These are phyloP conservation scores for Aureobasidium leucospermi DNA, from an alignment of 2,329 filamentous ascomycete species.

Conservation along the genomic window DNA sequence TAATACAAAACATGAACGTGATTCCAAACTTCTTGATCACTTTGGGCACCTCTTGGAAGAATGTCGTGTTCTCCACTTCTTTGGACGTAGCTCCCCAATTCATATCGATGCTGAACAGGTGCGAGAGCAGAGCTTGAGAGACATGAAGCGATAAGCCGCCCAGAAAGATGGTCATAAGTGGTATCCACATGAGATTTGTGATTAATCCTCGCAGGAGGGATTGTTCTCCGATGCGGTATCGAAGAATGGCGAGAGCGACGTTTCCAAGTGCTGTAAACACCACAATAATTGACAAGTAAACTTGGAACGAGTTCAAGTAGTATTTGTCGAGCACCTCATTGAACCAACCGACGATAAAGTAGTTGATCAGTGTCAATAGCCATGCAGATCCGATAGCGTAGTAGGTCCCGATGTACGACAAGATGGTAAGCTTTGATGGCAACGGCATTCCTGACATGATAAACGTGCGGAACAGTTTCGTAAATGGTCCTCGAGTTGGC, in stretches of 20 bases:
- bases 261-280: slow-evolving; percentile 72
- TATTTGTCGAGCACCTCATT: slow-evolving; percentile 73
- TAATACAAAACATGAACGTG: slow-evolving; percentile 48
- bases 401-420: slow-evolving; percentile 74
- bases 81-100: slow-evolving; percentile 52
- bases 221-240: slow-evolving; percentile 62
- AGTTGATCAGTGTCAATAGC: slow-evolving; percentile 66
- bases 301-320: slow-evolving; percentile 70
- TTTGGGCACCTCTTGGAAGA: slow-evolving; percentile 49
- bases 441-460: slow-evolving; percentile 65
- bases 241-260: slow-evolving; percentile 62
- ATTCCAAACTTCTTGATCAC: slow-evolving; percentile 51
- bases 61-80: slow-evolving; percentile 50
- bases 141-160: slow-evolving; percentile 35
- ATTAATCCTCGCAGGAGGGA: slow-evolving; percentile 47
- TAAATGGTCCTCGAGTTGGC: slow-evolving; percentile 68
- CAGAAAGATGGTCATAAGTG: slow-evolving; percentile 33
- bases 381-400: slow-evolving; percentile 71
- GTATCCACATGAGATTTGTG: slow-evolving; percentile 60
- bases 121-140: slow-evolving; percentile 33
- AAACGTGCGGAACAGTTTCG: slow-evolving; percentile 68
- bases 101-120: slow-evolving; percentile 36
- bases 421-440: slow-evolving; percentile 67
- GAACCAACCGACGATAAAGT: slow-evolving; percentile 69
- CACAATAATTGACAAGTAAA: slow-evolving; percentile 74